A percentile compares a stretch with the other conserved stretches of the same genome.
These are phyloP conservation scores for Pythium sp. DNA, from an alignment of 352 stramenopile genomes.

Conservation along the genomic window DNA sequence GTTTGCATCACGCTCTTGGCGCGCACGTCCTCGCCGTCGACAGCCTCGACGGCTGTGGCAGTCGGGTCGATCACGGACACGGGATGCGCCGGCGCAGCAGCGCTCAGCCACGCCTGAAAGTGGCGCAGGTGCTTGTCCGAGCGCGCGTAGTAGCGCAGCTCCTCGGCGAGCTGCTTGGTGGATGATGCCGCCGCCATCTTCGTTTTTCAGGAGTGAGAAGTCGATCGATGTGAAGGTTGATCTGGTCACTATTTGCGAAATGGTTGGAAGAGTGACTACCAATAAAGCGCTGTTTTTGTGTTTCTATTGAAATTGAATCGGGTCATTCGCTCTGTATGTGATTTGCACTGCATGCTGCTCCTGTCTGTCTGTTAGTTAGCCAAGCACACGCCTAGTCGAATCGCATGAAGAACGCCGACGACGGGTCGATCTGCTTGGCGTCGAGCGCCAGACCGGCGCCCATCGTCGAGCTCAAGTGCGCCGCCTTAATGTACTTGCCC, in stretches of 20 bases:
- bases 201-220: background rate
- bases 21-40: conserved; percentile 28
- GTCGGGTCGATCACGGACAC: conserved; percentile 18
- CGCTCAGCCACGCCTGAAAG: conserved; percentile 63
- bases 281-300: background rate
- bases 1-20: conserved; percentile 22
- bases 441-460: conserved; percentile 75
- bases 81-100: conserved; percentile 20
- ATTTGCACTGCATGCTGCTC: background rate
- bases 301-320: conserved; percentile 10
- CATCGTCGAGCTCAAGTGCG: conserved; percentile 86
- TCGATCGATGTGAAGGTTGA: background rate
- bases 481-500: conserved; percentile 92
- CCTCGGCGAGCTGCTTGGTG: conserved; percentile 56
- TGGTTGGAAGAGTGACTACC: background rate
- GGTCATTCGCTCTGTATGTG: background rate
- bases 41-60: conserved; percentile 4
- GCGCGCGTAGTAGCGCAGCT: conserved; percentile 70
- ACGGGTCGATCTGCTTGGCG: conserved; percentile 81
- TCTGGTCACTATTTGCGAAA: background rate
- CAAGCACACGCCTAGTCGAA: conserved; percentile 51
- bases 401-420: conserved; percentile 83
- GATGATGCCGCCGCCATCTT: conserved; percentile 4
- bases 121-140: conserved; percentile 68
- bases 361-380: background rate